phyloP scores from a whole-genome alignment of 176 grass and related monocot genomes.

The Panicum miliaceum region DNA sequence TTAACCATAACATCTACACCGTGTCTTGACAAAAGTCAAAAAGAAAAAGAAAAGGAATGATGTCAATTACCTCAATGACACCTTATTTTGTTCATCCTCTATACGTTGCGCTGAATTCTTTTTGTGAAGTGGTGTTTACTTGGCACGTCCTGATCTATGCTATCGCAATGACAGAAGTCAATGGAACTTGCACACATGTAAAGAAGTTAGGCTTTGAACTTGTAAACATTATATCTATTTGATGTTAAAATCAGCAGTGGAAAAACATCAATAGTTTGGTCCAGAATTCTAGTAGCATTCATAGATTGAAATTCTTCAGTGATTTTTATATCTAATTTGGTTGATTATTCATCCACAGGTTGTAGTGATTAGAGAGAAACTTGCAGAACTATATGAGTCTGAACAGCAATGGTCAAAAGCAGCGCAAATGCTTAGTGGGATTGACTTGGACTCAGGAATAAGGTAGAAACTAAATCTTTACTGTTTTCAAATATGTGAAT shows the following conservation, averaged over 20 bases:
- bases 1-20: not conserved
- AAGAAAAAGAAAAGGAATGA: not conserved
- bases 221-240: not conserved
- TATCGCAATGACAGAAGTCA: not conserved
- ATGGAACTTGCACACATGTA: not conserved
- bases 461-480: slow-evolving; percentile 53
- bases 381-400: slow-evolving; percentile 95
- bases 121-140: not conserved
- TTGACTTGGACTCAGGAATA: slow-evolving; percentile 98
- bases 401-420: slow-evolving; percentile 98
- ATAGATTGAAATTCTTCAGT: not conserved
- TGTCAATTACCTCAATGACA: not conserved
- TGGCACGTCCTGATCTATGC: not conserved
- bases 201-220: not conserved
- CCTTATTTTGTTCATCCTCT: not conserved
- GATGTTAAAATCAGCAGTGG: not conserved
- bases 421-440: slow-evolving; percentile 96
- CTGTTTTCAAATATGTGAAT: not conserved
- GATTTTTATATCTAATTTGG: not conserved
- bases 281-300: not conserved
- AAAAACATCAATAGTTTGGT: not conserved
- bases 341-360: slow-evolving; percentile 57
- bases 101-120: not conserved
- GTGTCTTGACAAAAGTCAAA: not conserved
- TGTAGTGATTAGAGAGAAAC: slow-evolving; percentile 93